Percentiles rank a stretch among this genome's conserved stretches.
Conservation (phyloP, 169 alveolate species). For the Babesia bigemina region DNA sequence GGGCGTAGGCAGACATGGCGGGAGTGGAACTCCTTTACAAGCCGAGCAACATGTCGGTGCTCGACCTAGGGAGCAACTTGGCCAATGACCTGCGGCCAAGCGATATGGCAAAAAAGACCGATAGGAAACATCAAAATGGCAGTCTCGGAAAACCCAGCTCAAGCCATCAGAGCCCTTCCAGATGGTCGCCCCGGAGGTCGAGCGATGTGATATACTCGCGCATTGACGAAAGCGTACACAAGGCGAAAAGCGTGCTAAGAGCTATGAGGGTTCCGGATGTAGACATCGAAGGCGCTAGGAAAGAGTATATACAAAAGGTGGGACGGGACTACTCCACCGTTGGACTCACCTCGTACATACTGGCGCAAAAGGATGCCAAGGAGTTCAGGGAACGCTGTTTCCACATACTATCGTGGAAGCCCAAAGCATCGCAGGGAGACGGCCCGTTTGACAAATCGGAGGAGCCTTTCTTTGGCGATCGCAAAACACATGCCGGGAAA, state of each 20-base stretch:
- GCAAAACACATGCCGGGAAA: slow-evolving; percentile 5
- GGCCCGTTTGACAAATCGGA: slow-evolving; percentile 31
- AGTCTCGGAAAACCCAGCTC: not conserved
- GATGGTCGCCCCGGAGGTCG: not conserved
- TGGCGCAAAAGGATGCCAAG: slow-evolving; percentile 61
- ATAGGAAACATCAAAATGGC: not conserved
- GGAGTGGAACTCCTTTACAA: slow-evolving; percentile 37
- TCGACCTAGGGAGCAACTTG: slow-evolving; percentile 40
- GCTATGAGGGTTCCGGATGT: slow-evolving; percentile 19
- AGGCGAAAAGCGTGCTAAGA: slow-evolving; percentile 11
- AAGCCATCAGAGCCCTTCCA: slow-evolving; percentile 5
- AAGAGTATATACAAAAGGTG: slow-evolving; percentile 49
- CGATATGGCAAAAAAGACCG: slow-evolving; percentile 18
- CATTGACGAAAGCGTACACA: slow-evolving; percentile 26
- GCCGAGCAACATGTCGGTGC: slow-evolving; percentile 11
- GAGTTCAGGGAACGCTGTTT: slow-evolving; percentile 63
- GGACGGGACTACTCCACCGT: slow-evolving; percentile 58
- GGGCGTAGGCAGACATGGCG: slow-evolving; percentile 20
- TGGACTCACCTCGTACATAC: slow-evolving; percentile 61
- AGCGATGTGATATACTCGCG: slow-evolving; percentile 21
- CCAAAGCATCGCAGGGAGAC: slow-evolving; percentile 14
- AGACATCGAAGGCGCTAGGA: slow-evolving; percentile 36
- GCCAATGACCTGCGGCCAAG: slow-evolving; percentile 35
- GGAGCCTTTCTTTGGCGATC: slow-evolving; percentile 26
- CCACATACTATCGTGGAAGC: slow-evolving; percentile 37